These are phyloP conservation scores for Cardamine resedifolia DNA, from an alignment of 345 rosid species.

Conservation along the genomic window DNA sequence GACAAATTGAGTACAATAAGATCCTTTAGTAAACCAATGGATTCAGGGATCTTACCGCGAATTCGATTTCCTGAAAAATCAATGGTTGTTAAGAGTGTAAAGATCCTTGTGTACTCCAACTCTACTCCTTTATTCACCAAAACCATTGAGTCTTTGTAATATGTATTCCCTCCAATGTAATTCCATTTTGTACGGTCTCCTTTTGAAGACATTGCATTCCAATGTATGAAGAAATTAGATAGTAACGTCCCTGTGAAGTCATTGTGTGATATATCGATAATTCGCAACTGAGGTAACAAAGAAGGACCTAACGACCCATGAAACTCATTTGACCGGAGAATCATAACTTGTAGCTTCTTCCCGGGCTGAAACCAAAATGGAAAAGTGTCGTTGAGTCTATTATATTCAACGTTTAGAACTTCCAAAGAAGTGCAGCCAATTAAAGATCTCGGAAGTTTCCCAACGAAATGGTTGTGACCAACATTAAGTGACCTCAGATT, in stretches of 20 bases:
- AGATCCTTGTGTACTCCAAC: background rate
- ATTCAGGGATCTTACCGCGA: background rate
- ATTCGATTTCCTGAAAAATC: constrained; percentile 8
- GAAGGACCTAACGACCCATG: constrained; percentile 19
- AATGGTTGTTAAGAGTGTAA: background rate
- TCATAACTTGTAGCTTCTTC: no score
- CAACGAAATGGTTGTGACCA: background rate
- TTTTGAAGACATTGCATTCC: background rate
- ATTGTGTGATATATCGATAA: constrained; percentile 40
- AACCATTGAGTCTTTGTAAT: background rate
- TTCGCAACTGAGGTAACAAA: constrained; percentile 40
- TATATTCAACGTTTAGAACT: background rate
- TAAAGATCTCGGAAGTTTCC: background rate
- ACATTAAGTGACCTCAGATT: background rate
- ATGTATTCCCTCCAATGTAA: background rate
- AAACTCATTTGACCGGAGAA: no score
- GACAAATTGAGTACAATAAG: constrained; percentile 4
- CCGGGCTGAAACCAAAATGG: background rate
- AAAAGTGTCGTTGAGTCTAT: no score
- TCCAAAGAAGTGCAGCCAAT: background rate
- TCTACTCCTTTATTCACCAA: constrained; percentile 11
- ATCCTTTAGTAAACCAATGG: constrained; percentile 13
- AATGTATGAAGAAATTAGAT: background rate
- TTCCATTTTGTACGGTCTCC: background rate
- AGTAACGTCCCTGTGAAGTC: background rate